Percentiles rank a stretch among this genome's conserved stretches.
Evolutionary conservation across 257 asterid genomes (phyloP).

Genomic region (Solanum clarkiae): DNA sequence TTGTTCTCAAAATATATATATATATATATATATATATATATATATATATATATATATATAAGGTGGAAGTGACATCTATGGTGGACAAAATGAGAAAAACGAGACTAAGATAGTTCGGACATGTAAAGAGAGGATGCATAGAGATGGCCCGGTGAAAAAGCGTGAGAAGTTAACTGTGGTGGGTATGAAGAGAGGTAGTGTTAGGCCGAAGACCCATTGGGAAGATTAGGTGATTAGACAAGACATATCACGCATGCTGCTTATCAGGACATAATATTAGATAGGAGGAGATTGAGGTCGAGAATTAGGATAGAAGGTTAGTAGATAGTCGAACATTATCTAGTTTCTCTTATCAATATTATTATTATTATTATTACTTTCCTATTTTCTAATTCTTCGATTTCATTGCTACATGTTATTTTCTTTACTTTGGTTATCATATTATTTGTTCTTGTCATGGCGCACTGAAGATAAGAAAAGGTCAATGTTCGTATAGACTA

Average conservation of each 20-base stretch:
- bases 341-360: neutral
- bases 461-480: too few species aligned
- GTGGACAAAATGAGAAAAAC: too few species aligned
- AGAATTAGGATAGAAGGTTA: neutral
- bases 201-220: neutral
- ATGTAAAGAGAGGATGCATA: neutral
- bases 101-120: neutral
- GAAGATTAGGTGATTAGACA: neutral
- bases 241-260: neutral
- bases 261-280: neutral
- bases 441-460: neutral
- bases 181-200: neutral
- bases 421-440: neutral
- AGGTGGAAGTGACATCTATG: neutral
- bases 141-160: neutral
- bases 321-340: neutral
- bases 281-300: neutral
- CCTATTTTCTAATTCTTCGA: neutral
- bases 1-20: too few species aligned
- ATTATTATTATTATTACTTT: neutral
- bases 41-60: too few species aligned
- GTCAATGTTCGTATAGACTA: too few species aligned
- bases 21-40: too few species aligned
- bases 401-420: too few species aligned
- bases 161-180: neutral